Evolutionary conservation across 2,329 filamentous ascomycete species (phyloP).

Genomic region (Scopulariopsis brevicaulis): DNA sequence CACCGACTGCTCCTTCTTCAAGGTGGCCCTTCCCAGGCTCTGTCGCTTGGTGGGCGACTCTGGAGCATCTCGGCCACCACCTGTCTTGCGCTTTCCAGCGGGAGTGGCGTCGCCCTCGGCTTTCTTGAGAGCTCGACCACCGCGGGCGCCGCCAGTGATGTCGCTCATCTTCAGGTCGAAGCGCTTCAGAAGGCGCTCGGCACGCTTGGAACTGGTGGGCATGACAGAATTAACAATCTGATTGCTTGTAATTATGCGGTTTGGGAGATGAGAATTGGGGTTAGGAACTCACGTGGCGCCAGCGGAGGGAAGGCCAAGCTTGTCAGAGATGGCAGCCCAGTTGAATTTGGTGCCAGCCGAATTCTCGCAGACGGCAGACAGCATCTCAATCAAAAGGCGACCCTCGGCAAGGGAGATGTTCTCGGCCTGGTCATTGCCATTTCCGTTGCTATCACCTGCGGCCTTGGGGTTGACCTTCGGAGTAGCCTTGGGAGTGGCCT

Average conservation of each 20-base stretch:
- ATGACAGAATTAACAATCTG: background rate
- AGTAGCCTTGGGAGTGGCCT: background rate
- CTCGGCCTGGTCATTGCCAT: background rate
- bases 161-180: background rate
- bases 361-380: background rate
- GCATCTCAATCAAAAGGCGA: background rate
- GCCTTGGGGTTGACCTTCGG: background rate
- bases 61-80: background rate
- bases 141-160: background rate
- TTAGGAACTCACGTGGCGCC: background rate
- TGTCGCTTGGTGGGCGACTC: background rate
- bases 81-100: background rate
- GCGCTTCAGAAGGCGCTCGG: background rate
- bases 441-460: background rate
- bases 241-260: no score
- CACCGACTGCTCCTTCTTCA: background rate
- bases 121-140: background rate
- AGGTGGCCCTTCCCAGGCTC: background rate
- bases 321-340: background rate
- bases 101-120: background rate
- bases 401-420: background rate
- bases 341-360: background rate
- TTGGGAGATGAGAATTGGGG: background rate
- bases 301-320: background rate
- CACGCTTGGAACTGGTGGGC: background rate